Conservation (phyloP, 164 flowering plant genomes). For the Piper longum region DNA sequence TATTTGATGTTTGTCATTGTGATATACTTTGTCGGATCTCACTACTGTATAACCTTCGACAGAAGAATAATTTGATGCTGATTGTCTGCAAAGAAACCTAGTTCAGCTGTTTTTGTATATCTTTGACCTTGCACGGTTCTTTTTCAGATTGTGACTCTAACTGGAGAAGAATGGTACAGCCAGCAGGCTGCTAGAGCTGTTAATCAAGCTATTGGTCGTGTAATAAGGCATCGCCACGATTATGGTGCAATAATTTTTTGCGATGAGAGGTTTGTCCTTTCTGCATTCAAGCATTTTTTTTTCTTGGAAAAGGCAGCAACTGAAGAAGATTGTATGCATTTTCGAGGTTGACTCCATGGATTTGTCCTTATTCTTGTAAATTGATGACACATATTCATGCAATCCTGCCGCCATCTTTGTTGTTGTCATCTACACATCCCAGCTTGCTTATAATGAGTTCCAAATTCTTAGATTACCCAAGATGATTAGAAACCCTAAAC, state of each 20-base stretch:
- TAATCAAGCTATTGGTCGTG: conserved; percentile 98
- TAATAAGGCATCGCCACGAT: conserved; percentile 92
- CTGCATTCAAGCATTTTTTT: neutral
- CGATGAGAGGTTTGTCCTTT: conserved; percentile 70
- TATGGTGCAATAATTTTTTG: conserved; percentile 92
- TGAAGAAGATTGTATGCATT: neutral
- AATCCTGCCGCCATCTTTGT: too few species aligned
- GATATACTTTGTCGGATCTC: neutral
- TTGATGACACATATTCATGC: too few species aligned
- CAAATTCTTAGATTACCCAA: too few species aligned
- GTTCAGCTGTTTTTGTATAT: too few species aligned
- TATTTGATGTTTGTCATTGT: too few species aligned
- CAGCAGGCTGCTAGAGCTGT: conserved; percentile 94
- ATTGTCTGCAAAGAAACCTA: too few species aligned
- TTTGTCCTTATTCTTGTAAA: too few species aligned
- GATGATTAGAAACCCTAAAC: too few species aligned
- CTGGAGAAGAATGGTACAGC: conserved; percentile 91
- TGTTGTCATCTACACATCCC: too few species aligned
- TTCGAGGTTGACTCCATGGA: neutral
- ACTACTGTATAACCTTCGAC: neutral
- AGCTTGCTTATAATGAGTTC: too few species aligned
- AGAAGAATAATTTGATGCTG: neutral
- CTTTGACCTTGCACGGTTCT: neutral
- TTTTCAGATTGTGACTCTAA: conserved; percentile 26
- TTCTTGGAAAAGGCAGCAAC: neutral